Evolutionary conservation across 345 rosid genomes (phyloP).

Genomic region (Gossypium sturtianum): DNA sequence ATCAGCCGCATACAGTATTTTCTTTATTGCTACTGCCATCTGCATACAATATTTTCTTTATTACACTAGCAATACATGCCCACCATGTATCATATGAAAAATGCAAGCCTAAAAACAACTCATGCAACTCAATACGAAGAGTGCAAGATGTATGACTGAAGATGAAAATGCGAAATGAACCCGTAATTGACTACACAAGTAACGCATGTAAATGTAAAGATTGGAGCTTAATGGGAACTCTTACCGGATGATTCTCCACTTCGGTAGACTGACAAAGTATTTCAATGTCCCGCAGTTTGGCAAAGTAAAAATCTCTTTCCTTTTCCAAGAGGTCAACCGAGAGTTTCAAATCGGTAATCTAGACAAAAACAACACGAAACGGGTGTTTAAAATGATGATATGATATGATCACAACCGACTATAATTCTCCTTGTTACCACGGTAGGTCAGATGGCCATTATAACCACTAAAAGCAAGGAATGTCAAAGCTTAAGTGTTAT

Average conservation of each 20-base stretch:
- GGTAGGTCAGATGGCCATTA: neutral
- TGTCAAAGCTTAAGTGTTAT: neutral
- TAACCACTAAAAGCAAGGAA: slow-evolving; percentile 2
- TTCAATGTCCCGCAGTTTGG: slow-evolving; percentile 75
- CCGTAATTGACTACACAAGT: neutral
- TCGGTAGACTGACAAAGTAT: slow-evolving; percentile 77
- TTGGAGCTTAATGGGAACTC: slow-evolving; percentile 10
- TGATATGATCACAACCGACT: neutral
- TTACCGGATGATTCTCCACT: slow-evolving; percentile 62
- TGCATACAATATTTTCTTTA: slow-evolving; percentile 25
- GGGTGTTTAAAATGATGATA: neutral
- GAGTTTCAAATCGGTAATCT: slow-evolving; percentile 72
- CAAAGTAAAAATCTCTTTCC: slow-evolving; percentile 81
- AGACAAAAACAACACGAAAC: slow-evolving; percentile 7
- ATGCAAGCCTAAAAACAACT: neutral
- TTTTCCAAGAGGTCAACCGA: slow-evolving; percentile 75
- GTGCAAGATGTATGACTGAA: too few species aligned
- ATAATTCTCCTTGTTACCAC: neutral
- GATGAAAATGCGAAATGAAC: neutral
- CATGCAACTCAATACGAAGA: neutral
- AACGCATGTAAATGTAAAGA: neutral
- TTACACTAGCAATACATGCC: neutral
- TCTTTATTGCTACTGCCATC: slow-evolving; percentile 77
- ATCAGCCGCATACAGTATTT: slow-evolving; percentile 80
- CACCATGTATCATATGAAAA: neutral